phyloP scores from a whole-genome alignment of 371 early-diverging fungal genomes.

The Amoeboaphelidium occidentale region DNA sequence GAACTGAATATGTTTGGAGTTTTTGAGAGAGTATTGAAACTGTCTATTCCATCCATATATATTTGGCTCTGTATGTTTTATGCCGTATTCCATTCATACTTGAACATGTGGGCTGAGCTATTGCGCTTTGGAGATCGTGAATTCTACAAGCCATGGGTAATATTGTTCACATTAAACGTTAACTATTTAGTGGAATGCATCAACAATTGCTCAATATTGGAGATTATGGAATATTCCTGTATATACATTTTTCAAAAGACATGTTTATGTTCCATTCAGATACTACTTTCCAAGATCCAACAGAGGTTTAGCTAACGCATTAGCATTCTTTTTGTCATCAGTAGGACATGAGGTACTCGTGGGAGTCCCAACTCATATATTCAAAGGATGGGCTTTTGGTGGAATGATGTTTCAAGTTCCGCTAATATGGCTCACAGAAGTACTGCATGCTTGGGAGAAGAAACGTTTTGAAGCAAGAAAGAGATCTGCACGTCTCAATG shows the following conservation, averaged over 20 bases:
- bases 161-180: not conserved
- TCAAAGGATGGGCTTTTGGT: conserved; percentile 55
- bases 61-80: conserved; percentile 80
- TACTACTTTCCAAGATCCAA: conserved; percentile 2
- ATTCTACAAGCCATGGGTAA: conserved; percentile 37
- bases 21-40: conserved; percentile 57
- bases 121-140: conserved; percentile 67
- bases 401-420: conserved; percentile 78
- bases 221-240: conserved; percentile 74
- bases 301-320: conserved; percentile 9
- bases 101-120: conserved; percentile 46
- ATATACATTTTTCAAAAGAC: conserved; percentile 50
- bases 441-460: conserved; percentile 12
- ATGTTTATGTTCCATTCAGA: conserved; percentile 49
- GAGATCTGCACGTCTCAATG: conserved; percentile 10
- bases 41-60: conserved; percentile 45
- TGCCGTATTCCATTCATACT: conserved; percentile 52
- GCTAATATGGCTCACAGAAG: conserved; percentile 36
- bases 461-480: conserved; percentile 40
- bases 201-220: conserved; percentile 61
- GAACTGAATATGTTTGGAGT: conserved; percentile 31
- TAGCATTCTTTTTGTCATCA: conserved; percentile 57
- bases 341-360: conserved; percentile 60
- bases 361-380: conserved; percentile 52
- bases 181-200: conserved; percentile 59